Conservation (phyloP, 1,139 yeast species). For the Entelexis sorbosivorans region DNA sequence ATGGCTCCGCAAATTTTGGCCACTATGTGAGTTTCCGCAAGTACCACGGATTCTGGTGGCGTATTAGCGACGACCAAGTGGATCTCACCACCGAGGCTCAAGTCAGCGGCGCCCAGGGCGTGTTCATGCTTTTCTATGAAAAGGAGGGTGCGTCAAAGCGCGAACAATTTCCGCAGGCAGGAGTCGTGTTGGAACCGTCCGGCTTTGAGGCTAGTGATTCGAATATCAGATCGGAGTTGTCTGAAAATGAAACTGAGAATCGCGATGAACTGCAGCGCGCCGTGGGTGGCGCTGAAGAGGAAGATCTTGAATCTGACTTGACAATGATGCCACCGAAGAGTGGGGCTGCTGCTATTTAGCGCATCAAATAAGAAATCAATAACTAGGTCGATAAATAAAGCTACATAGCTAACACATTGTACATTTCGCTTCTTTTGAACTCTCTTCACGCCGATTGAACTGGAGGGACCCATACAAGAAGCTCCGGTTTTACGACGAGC, state of each 20-base stretch:
- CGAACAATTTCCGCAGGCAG: neutral
- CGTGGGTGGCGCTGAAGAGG: neutral
- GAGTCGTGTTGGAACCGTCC: neutral
- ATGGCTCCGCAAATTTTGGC: conserved; percentile 91
- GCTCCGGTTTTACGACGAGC: conserved; percentile 10
- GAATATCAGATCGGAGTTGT: neutral
- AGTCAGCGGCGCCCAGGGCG: conserved; percentile 72
- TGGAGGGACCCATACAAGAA: conserved; percentile 17
- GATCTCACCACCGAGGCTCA: conserved; percentile 68
- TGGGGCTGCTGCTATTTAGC: neutral
- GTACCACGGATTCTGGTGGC: conserved; percentile 75
- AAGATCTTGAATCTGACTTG: neutral
- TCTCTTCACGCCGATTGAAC: neutral
- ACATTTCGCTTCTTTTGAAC: neutral
- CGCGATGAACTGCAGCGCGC: too few species aligned
- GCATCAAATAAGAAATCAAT: too few species aligned
- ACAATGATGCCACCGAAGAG: neutral
- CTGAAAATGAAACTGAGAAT: neutral
- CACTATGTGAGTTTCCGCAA: conserved; percentile 83
- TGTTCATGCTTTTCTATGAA: conserved; percentile 87
- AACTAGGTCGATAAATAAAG: neutral
- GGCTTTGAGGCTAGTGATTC: neutral
- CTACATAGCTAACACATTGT: neutral
- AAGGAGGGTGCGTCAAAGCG: conserved; percentile 11
- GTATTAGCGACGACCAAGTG: conserved; percentile 82